phyloP scores from a whole-genome alignment of 768 basidiomycete genomes.

The Trametes sanguinea region DNA sequence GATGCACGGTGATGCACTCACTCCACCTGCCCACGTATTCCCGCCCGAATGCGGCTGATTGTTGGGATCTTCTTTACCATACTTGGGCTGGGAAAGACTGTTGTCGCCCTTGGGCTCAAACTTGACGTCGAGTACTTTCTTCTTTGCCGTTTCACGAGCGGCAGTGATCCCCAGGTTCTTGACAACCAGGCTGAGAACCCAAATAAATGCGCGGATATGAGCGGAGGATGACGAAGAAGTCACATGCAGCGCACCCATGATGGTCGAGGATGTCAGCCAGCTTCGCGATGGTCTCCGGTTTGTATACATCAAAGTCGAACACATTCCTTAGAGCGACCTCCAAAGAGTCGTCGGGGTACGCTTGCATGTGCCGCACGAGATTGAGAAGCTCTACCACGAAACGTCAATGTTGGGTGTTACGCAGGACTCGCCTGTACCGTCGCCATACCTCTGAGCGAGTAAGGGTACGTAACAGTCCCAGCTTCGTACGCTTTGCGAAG shows the following conservation, averaged over 20 bases:
- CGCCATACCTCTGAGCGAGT: slow-evolving; percentile 58
- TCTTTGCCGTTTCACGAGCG: slow-evolving; percentile 51
- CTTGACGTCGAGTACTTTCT: slow-evolving; percentile 50
- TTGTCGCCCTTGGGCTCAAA: slow-evolving; percentile 57
- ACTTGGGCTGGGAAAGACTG: slow-evolving; percentile 55
- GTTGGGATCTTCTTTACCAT: slow-evolving; percentile 58
- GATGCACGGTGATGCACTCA: slow-evolving; percentile 29
- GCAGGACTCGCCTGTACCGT: no score
- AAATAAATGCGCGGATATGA: background rate
- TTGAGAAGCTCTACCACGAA: slow-evolving; percentile 57
- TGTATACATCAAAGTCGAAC: slow-evolving; percentile 72
- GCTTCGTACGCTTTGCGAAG: slow-evolving; percentile 57
- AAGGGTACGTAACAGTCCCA: slow-evolving; percentile 63
- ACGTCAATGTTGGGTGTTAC: background rate
- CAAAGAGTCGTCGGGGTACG: slow-evolving; percentile 58
- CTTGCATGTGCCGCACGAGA: slow-evolving; percentile 61
- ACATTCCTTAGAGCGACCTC: slow-evolving; percentile 63
- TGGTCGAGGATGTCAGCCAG: slow-evolving; percentile 57
- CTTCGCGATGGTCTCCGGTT: slow-evolving; percentile 63
- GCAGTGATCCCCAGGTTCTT: slow-evolving; percentile 58
- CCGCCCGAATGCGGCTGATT: slow-evolving; percentile 60
- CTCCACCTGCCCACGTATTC: slow-evolving; percentile 67
- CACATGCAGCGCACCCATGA: slow-evolving; percentile 50
- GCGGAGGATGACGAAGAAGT: background rate
- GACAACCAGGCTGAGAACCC: slow-evolving; percentile 46